These are phyloP conservation scores for Colletotrichum australisinense DNA, from an alignment of 2,329 filamentous ascomycete species.

Conservation along the genomic window DNA sequence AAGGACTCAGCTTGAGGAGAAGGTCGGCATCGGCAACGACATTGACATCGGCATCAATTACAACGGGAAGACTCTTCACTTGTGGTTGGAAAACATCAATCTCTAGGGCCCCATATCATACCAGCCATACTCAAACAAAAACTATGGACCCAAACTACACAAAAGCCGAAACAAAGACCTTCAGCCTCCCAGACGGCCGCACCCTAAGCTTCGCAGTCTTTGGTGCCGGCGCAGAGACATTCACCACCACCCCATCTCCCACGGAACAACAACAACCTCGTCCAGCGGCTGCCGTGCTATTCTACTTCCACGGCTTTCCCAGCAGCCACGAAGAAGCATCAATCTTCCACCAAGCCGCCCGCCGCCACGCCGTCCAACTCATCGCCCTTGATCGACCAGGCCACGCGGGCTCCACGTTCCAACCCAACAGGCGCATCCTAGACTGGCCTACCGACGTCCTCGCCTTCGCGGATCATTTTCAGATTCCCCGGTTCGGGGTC, in stretches of 20 bases:
- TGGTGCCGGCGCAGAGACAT: background rate
- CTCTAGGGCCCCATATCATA: background rate
- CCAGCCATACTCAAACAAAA: background rate
- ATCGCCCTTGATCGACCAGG: background rate
- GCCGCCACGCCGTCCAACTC: background rate
- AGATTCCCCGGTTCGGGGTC: background rate
- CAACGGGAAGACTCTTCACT: no score
- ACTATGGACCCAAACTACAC: background rate
- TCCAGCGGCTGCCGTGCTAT: background rate
- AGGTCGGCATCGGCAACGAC: no score
- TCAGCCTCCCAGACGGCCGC: slow-evolving; percentile 9
- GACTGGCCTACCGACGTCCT: background rate
- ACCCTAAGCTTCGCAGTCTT: background rate
- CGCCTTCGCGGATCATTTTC: background rate
- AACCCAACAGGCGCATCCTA: background rate
- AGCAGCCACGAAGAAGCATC: background rate
- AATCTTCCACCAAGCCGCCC: background rate
- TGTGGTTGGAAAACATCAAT: background rate
- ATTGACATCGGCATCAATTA: no score
- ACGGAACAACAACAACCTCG: background rate
- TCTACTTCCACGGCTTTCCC: background rate
- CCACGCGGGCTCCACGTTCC: background rate
- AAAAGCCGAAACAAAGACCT: background rate
- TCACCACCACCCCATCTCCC: no score
- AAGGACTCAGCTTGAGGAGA: no score